Percentiles rank a stretch among this genome's conserved stretches.
phyloP scores from a whole-genome alignment of 805 yeast species.

The Cyberlindnera mississippiensis region DNA sequence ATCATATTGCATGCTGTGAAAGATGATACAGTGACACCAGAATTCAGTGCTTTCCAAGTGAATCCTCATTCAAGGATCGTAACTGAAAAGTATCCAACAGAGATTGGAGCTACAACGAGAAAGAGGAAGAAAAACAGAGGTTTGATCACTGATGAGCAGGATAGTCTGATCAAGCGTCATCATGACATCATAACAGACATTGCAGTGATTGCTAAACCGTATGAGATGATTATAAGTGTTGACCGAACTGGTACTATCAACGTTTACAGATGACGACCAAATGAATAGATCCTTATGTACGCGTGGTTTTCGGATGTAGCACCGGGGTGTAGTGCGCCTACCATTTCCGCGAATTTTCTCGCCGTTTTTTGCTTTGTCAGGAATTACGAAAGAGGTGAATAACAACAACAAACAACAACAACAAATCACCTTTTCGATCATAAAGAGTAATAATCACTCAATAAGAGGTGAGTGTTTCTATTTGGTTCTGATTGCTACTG shows the following conservation, averaged over 20 bases:
- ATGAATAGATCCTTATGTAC: too few species aligned
- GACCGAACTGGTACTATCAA: slow-evolving; percentile 66
- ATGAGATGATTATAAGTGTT: slow-evolving; percentile 57
- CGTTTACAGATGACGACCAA: slow-evolving; percentile 42
- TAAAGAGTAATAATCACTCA: too few species aligned
- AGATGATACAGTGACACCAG: slow-evolving; percentile 19
- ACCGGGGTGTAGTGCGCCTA: not conserved
- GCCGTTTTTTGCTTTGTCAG: slow-evolving; percentile 18
- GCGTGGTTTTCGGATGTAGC: not conserved
- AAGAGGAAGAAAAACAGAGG: slow-evolving; percentile 28
- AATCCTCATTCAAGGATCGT: slow-evolving; percentile 39
- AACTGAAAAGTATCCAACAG: slow-evolving; percentile 32
- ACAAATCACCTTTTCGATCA: too few species aligned
- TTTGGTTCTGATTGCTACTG: too few species aligned
- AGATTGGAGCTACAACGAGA: slow-evolving; percentile 13
- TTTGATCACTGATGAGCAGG: slow-evolving; percentile 41
- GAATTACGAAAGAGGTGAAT: slow-evolving; percentile 7
- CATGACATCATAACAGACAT: slow-evolving; percentile 50
- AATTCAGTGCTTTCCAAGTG: slow-evolving; percentile 28
- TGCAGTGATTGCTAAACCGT: slow-evolving; percentile 44
- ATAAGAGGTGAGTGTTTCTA: too few species aligned
- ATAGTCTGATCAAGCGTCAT: slow-evolving; percentile 40
- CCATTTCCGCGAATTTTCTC: slow-evolving; percentile 5
- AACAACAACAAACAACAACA: not conserved
- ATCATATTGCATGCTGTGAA: slow-evolving; percentile 22